phyloP scores from a whole-genome alignment of 2,329 filamentous ascomycete species.

The Zymoseptoria ardabiliae region DNA sequence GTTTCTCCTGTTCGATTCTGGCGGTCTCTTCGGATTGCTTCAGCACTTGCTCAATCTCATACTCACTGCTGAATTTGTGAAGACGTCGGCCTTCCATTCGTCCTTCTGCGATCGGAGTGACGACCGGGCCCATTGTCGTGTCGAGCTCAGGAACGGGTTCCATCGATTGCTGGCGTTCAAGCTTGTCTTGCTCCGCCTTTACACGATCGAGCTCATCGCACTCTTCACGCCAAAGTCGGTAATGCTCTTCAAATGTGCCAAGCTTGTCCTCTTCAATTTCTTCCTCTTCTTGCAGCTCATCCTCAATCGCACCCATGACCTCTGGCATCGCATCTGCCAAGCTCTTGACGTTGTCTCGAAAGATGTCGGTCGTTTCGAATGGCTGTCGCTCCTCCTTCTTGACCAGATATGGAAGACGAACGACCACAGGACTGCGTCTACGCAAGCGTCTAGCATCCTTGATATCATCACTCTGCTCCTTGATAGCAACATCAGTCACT shows the following conservation, averaged over 20 bases:
- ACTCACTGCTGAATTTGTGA: slow-evolving; percentile 59
- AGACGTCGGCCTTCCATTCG: slow-evolving; percentile 42
- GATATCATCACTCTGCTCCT: slow-evolving; percentile 18
- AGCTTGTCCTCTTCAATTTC: slow-evolving; percentile 24
- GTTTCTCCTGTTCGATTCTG: slow-evolving; percentile 55
- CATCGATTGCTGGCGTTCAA: slow-evolving; percentile 29
- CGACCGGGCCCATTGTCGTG: slow-evolving; percentile 34
- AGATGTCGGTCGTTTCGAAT: slow-evolving; percentile 34
- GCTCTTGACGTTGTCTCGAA: slow-evolving; percentile 31
- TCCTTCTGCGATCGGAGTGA: slow-evolving; percentile 13
- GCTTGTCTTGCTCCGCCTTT: slow-evolving; percentile 33
- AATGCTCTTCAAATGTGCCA: slow-evolving; percentile 31
- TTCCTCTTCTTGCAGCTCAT: slow-evolving; percentile 22
- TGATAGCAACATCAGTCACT: slow-evolving; percentile 16
- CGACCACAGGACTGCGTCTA: slow-evolving; percentile 35
- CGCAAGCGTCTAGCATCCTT: slow-evolving; percentile 15
- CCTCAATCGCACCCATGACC: slow-evolving; percentile 26
- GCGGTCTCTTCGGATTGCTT: slow-evolving; percentile 68
- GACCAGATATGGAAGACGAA: slow-evolving; percentile 39
- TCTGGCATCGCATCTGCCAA: slow-evolving; percentile 30
- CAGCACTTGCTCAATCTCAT: slow-evolving; percentile 64
- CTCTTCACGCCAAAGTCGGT: slow-evolving; percentile 36
- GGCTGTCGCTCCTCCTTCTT: slow-evolving; percentile 28
- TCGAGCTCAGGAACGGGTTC: slow-evolving; percentile 42
- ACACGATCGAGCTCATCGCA: slow-evolving; percentile 36